A percentile compares a stretch with the other conserved stretches of the same genome.
Conservation (phyloP, 148 eudicot genomes). For the Dysphania ambrosioides region DNA sequence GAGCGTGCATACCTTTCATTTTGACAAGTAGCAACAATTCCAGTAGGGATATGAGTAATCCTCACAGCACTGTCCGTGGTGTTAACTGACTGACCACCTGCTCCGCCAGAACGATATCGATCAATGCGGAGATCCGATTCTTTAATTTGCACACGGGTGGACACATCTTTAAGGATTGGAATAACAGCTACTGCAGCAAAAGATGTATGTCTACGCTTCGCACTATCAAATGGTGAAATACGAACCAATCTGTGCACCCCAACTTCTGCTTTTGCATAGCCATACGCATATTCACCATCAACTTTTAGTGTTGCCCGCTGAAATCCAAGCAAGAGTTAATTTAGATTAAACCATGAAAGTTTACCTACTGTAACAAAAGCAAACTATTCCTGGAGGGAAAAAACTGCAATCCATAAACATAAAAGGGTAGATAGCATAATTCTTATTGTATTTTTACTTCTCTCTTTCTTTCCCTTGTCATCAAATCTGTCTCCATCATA, state of each 20-base stretch:
- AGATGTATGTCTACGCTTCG: constrained; percentile 88
- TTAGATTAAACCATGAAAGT: constrained; percentile 1
- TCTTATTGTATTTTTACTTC: neutral
- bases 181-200: constrained; percentile 98
- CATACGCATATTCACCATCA: constrained; percentile 91
- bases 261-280: constrained; percentile 95
- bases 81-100: constrained; percentile 91
- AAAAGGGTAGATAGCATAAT: neutral
- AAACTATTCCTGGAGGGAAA: neutral
- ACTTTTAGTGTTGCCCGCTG: constrained; percentile 92
- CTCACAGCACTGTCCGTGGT: constrained; percentile 95
- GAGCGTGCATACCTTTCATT: constrained; percentile 66
- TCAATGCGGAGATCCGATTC: constrained; percentile 94
- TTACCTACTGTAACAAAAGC: neutral
- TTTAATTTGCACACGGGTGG: constrained; percentile 73
- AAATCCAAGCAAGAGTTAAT: constrained; percentile 18
- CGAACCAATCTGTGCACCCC: constrained; percentile 96
- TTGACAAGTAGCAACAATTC: constrained; percentile 77
- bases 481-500: neutral
- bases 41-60: constrained; percentile 92
- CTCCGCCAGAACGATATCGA: constrained; percentile 84
- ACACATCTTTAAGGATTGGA: constrained; percentile 77
- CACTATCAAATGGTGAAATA: constrained; percentile 88
- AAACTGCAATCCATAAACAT: neutral
- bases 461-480: neutral